A percentile compares a stretch with the other conserved stretches of the same genome.
Conservation (phyloP, 257 asterid genomes). For the Petunia secreta region DNA sequence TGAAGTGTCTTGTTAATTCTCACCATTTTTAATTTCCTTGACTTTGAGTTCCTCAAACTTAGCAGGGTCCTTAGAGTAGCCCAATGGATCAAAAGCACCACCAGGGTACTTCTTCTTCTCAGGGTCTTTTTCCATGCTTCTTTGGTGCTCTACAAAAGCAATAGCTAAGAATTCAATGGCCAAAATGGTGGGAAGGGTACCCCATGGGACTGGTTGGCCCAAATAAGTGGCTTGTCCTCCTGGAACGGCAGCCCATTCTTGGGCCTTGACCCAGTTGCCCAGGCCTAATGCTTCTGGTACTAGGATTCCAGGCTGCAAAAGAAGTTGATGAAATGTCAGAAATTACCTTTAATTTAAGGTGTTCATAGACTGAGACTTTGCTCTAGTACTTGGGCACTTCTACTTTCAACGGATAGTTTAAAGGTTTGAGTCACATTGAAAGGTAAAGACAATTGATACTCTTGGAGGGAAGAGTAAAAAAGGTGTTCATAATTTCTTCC, state of each 20-base stretch:
- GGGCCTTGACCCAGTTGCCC: conserved; percentile 99
- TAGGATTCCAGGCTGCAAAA: conserved; percentile 75
- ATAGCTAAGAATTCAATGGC: conserved; percentile 80
- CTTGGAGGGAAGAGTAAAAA: no score
- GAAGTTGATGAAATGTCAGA: neutral
- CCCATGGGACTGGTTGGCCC: conserved; percentile 99
- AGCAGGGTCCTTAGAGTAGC: conserved; percentile 88
- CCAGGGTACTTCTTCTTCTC: conserved; percentile 99
- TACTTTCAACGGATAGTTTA: no score
- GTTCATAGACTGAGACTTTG: no score
- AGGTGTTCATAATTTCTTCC: no score
- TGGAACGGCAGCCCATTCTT: conserved; percentile 94
- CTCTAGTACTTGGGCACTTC: no score
- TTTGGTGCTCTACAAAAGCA: conserved; percentile 93
- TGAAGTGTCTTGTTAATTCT: neutral
- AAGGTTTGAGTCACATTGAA: no score
- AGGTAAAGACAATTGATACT: no score
- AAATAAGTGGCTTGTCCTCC: conserved; percentile 95
- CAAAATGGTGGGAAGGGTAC: conserved; percentile 87
- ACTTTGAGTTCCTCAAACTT: conserved; percentile 73
- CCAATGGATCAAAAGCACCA: conserved; percentile 93
- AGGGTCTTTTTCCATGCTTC: conserved; percentile 88
- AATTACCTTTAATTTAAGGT: no score
- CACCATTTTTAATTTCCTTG: conserved; percentile 94
- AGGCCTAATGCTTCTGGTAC: conserved; percentile 89